These are phyloP conservation scores for Cetradonia linearis DNA, from an alignment of 495 filamentous ascomycete species.

Conservation along the genomic window DNA sequence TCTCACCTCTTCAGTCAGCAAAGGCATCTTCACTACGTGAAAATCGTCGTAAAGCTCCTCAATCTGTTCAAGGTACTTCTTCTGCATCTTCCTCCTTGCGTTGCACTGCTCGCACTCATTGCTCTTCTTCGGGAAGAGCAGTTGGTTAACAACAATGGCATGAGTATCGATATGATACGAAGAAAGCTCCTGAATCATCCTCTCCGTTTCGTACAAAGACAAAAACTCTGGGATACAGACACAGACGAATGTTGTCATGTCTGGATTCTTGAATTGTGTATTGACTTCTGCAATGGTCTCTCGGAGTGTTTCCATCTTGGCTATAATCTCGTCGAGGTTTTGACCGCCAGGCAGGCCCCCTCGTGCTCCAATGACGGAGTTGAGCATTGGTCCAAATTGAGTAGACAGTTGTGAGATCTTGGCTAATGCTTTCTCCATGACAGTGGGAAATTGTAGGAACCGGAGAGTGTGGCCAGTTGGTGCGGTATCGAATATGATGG, in stretches of 20 bases:
- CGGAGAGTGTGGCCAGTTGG: slow-evolving; percentile 98
- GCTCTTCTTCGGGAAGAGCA: slow-evolving; percentile 80
- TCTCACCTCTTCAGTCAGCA: slow-evolving; percentile 88
- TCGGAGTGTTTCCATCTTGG: slow-evolving; percentile 86
- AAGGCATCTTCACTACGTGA: slow-evolving; percentile 95
- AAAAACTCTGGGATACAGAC: slow-evolving; percentile 98
- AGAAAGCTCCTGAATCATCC: slow-evolving; percentile 97
- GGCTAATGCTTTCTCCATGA: slow-evolving; percentile 93
- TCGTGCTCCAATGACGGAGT: slow-evolving; percentile 72
- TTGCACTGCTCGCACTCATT: slow-evolving; percentile 93
- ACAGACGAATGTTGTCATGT: slow-evolving; percentile 94
- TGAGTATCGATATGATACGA: slow-evolving; percentile 94
- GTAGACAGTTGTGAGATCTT: slow-evolving; percentile 89
- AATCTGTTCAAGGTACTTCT: slow-evolving; percentile 98
- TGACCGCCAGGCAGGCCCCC: slow-evolving; percentile 84
- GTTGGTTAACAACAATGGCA: slow-evolving; percentile 94
- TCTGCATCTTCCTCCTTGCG: slow-evolving; percentile 93
- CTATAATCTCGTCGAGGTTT: slow-evolving; percentile 80
- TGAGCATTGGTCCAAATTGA: slow-evolving; percentile 94
- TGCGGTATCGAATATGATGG: slow-evolving; percentile 98
- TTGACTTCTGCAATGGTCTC: slow-evolving; percentile 94
- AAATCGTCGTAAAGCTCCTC: slow-evolving; percentile 99
- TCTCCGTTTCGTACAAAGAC: slow-evolving; percentile 94
- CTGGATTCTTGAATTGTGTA: slow-evolving; percentile 92
- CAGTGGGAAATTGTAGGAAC: slow-evolving; percentile 96